Evolutionary conservation across 1,284 basidiomycete species (phyloP), one percentile per base, ranked within the genome.

Genomic region (Boletellus dicymbophilus): DNA sequence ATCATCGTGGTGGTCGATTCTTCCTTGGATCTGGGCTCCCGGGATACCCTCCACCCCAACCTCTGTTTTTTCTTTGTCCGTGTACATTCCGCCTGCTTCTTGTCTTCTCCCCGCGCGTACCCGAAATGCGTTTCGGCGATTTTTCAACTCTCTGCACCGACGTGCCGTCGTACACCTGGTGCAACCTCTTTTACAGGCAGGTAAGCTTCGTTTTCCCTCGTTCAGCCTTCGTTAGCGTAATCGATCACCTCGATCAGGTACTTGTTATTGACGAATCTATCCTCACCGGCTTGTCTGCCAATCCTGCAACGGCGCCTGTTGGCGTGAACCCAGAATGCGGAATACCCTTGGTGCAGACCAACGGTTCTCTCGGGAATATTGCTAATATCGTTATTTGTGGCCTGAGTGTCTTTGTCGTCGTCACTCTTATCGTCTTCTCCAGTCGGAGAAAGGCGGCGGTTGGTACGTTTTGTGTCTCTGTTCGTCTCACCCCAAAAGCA

Each of bases 331-430:
- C 80, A 22, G 64, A 69, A 49, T 84, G 82, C 62, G 82, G 78
- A 27, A 84, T 79, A 51, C 71, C 69, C 21, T 68, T 74, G 49
- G 67, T 76, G 15, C 74, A 77, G 26, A 62, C 72, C 18, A 64
- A 76, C 36, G 76, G 77, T 33, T 81, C 81, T 3, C 63, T 88
- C 8, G 84, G 81, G 44, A 90, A 90, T 68, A 79, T 90, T 55
- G 87, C 87, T 56, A 85, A 91, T 66, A 83, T 88, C 63, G 71
- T 88, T 56, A 77, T 76, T 4, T 89, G 85, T 59, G 82, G 71
- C 22, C 59, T 88, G 37, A 82, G 82, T 62, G 68, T 87, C 49
- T 45, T 85, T 34, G 60, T 82, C 56, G 62, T 78, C 25, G 58
- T 69, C n/a, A 61, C 65, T 40, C 74, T 91, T 42, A 72, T 87